Percentiles rank a stretch among this genome's conserved stretches.
phyloP scores from a whole-genome alignment of 2,329 filamentous ascomycete genomes.

The Paecilomyces sp. region DNA sequence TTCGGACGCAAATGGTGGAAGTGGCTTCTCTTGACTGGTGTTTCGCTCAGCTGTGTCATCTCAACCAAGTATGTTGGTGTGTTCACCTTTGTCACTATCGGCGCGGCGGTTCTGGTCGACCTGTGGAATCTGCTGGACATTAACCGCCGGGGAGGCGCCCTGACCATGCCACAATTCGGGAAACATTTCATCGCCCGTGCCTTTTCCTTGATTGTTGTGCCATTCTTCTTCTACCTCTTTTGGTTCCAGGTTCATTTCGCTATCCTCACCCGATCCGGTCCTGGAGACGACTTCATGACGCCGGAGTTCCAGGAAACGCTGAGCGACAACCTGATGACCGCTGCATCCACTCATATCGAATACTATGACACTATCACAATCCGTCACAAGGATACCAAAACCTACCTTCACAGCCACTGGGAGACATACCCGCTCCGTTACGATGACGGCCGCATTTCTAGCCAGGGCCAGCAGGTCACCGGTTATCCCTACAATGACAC shows the following conservation, averaged over 20 bases:
- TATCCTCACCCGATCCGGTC: constrained; percentile 78
- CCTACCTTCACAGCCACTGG: constrained; percentile 87
- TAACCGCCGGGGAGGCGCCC: constrained; percentile 72
- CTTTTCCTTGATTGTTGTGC: constrained; percentile 80
- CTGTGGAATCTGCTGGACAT: constrained; percentile 91
- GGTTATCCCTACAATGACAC: constrained; percentile 98
- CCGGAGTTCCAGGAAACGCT: constrained; percentile 97
- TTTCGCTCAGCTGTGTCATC: constrained; percentile 92
- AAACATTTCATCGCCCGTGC: constrained; percentile 86
- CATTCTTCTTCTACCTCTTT: constrained; percentile 97
- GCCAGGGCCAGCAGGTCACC: constrained; percentile 95
- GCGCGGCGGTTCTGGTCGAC: constrained; percentile 87
- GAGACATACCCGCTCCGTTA: constrained; percentile 90
- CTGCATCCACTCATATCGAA: constrained; percentile 76
- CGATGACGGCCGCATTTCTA: constrained; percentile 94
- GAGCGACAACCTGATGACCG: constrained; percentile 87
- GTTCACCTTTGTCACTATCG: constrained; percentile 96
- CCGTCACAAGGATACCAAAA: constrained; percentile 94
- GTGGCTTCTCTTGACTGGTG: constrained; percentile 92
- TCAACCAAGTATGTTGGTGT: constrained; percentile 96
- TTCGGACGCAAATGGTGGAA: constrained; percentile 99
- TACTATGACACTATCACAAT: constrained; percentile 86
- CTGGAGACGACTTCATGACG: constrained; percentile 97
- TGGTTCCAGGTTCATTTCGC: constrained; percentile 99
- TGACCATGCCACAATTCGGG: constrained; percentile 69